Conservation (phyloP, 1,139 yeast species). For the Hansenula anomala region DNA sequence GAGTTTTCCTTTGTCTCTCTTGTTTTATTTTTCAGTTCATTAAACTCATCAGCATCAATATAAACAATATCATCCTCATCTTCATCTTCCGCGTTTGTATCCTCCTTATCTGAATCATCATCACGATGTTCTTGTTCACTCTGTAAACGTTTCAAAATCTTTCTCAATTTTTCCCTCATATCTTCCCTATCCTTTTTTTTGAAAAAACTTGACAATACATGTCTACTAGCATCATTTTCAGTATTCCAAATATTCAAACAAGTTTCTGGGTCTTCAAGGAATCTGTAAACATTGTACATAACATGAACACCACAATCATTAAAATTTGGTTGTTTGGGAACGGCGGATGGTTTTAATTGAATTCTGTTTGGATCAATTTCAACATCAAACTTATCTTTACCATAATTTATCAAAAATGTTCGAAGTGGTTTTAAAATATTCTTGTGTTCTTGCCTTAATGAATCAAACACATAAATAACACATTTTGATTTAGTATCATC, state of each 20-base stretch:
- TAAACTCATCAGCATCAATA: conserved; percentile 17
- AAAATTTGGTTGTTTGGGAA: conserved; percentile 83
- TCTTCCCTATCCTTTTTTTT: conserved; percentile 29
- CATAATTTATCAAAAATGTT: conserved; percentile 63
- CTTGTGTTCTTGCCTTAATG: conserved; percentile 57
- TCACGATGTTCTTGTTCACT: conserved; percentile 29
- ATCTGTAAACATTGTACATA: conserved; percentile 67
- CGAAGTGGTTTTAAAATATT: conserved; percentile 52
- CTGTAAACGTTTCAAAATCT: conserved; percentile 29
- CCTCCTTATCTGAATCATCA: conserved; percentile 4
- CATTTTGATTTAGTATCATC: conserved; percentile 29
- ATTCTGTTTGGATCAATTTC: conserved; percentile 41
- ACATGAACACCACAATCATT: conserved; percentile 97
- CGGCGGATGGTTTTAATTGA: conserved; percentile 42
- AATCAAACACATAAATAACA: conserved; percentile 71
- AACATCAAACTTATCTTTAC: conserved; percentile 55
- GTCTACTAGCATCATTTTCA: conserved; percentile 16
- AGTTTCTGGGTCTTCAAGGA: conserved; percentile 46
- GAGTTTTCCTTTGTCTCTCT: neutral
- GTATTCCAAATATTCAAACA: conserved; percentile 50
- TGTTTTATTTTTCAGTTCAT: conserved; percentile 2
- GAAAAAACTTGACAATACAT: conserved; percentile 26
- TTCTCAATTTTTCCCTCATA: conserved; percentile 33
- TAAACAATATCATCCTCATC: conserved; percentile 18
- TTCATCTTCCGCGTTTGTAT: conserved; percentile 3